Conservation (phyloP, 768 basidiomycete species). For the Epithele typhae region DNA sequence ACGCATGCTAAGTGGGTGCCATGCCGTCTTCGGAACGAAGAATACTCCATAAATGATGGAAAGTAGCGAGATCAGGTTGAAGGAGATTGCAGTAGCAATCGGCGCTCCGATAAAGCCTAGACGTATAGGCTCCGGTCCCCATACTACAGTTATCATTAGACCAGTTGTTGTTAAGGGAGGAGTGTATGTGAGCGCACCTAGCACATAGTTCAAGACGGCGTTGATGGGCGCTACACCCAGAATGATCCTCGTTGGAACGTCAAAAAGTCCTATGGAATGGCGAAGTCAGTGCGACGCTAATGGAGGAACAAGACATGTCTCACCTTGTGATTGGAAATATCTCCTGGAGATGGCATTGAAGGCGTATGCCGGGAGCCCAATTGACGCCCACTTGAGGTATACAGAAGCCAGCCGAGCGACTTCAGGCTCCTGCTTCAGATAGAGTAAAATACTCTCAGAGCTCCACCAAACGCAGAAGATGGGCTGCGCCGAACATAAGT, state of each 20-base stretch:
- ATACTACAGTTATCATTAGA: conserved; percentile 42
- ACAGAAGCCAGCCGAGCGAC: conserved; percentile 72
- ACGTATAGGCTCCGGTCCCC: conserved; percentile 75
- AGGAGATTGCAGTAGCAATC: conserved; percentile 81
- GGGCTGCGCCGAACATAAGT: conserved; percentile 28
- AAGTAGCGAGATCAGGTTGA: conserved; percentile 72
- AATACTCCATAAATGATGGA: conserved; percentile 62
- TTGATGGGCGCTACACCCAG: conserved; percentile 84
- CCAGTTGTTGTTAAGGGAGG: background rate
- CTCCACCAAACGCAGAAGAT: conserved; percentile 77
- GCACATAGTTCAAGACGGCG: conserved; percentile 72
- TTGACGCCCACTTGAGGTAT: conserved; percentile 71
- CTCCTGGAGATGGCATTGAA: conserved; percentile 58
- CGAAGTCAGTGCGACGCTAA: background rate
- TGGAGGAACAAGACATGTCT: background rate
- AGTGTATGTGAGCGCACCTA: conserved; percentile 46
- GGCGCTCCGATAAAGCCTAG: conserved; percentile 93
- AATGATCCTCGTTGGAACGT: conserved; percentile 80
- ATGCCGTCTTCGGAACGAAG: conserved; percentile 68
- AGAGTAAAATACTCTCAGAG: conserved; percentile 73
- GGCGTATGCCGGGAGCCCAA: conserved; percentile 76
- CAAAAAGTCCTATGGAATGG: conserved; percentile 61
- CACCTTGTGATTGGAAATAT: conserved; percentile 83
- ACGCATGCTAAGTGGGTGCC: conserved; percentile 67
- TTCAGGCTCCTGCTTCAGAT: conserved; percentile 74